A percentile compares a stretch with the other conserved stretches of the same genome.
Conservation (phyloP, 208 protist genomes). For the Lotmaria passim region DNA sequence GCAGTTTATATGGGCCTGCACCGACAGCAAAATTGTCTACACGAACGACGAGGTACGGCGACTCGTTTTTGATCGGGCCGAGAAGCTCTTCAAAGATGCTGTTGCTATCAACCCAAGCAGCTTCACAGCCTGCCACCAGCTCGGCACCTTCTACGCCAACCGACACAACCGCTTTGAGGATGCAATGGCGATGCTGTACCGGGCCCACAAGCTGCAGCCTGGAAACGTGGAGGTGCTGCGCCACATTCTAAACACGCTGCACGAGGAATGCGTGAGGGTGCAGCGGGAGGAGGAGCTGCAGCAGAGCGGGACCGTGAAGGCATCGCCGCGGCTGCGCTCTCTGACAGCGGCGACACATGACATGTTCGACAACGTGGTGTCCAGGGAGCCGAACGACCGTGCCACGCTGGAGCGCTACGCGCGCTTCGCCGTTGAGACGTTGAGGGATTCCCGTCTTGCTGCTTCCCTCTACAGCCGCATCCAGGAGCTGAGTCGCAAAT, state of each 20-base stretch:
- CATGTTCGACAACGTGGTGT: slow-evolving; percentile 49
- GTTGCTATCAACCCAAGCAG: slow-evolving; percentile 51
- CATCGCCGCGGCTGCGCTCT: slow-evolving; percentile 39
- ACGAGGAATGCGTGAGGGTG: slow-evolving; percentile 65
- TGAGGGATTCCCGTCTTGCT: slow-evolving; percentile 57
- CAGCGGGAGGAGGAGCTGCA: slow-evolving; percentile 43
- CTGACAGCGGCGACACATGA: slow-evolving; percentile 47
- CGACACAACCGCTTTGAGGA: slow-evolving; percentile 68
- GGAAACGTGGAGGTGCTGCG: slow-evolving; percentile 61
- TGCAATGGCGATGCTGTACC: slow-evolving; percentile 59
- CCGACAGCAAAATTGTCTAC: slow-evolving; percentile 39
- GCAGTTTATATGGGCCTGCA: slow-evolving; percentile 66
- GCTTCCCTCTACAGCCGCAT: slow-evolving; percentile 47
- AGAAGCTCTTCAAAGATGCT: slow-evolving; percentile 54
- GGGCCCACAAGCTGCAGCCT: slow-evolving; percentile 59
- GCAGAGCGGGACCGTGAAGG: slow-evolving; percentile 18
- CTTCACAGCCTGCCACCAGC: slow-evolving; percentile 43
- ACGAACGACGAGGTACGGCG: slow-evolving; percentile 41
- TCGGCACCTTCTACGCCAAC: slow-evolving; percentile 73
- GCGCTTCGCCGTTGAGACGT: slow-evolving; percentile 64
- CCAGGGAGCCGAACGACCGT: slow-evolving; percentile 45
- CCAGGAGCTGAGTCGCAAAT: slow-evolving; percentile 37
- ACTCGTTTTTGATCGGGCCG: slow-evolving; percentile 53
- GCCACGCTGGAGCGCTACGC: slow-evolving; percentile 63
- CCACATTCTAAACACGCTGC: slow-evolving; percentile 52